phyloP scores from a whole-genome alignment of 179 eudicot genomes.

The Patellifolia procumbens region DNA sequence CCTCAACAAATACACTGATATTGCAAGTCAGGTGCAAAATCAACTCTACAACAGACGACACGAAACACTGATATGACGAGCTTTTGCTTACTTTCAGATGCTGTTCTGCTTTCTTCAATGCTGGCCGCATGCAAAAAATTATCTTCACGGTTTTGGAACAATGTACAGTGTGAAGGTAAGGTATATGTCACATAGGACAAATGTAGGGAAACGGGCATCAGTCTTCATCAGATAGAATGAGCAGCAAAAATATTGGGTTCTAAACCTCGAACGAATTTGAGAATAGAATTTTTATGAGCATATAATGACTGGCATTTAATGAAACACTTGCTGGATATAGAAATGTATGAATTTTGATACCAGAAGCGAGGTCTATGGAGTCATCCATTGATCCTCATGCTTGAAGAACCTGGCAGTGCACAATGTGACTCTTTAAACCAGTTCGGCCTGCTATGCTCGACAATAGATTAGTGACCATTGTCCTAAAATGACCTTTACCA shows the following conservation, averaged over 20 bases:
- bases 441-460: constrained; percentile 88
- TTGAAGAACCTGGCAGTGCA: constrained; percentile 95
- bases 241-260: constrained; percentile 3
- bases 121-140: constrained; percentile 3
- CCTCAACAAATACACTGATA: constrained; percentile 9
- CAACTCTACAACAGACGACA: background rate
- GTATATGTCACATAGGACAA: constrained; percentile 3
- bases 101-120: constrained; percentile 14
- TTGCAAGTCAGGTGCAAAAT: constrained; percentile 22
- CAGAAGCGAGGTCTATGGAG: constrained; percentile 16
- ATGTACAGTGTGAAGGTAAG: constrained; percentile 17
- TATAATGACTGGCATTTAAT: background rate
- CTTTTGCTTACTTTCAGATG: constrained; percentile 20
- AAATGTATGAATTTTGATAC: constrained; percentile 6
- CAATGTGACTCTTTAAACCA: constrained; percentile 83
- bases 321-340: background rate
- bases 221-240: constrained; percentile 11
- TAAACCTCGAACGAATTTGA: constrained; percentile 21
- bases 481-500: constrained; percentile 77
- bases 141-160: constrained; percentile 12
- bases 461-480: constrained; percentile 76
- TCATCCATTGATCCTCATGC: constrained; percentile 38
- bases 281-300: background rate
- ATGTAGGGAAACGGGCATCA: constrained; percentile 1
- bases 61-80: constrained; percentile 4